A percentile compares a stretch with the other conserved stretches of the same genome.
These are phyloP conservation scores for Phlebiopsis flavidoalba DNA, from an alignment of 768 basidiomycete genomes.

Conservation along the genomic window DNA sequence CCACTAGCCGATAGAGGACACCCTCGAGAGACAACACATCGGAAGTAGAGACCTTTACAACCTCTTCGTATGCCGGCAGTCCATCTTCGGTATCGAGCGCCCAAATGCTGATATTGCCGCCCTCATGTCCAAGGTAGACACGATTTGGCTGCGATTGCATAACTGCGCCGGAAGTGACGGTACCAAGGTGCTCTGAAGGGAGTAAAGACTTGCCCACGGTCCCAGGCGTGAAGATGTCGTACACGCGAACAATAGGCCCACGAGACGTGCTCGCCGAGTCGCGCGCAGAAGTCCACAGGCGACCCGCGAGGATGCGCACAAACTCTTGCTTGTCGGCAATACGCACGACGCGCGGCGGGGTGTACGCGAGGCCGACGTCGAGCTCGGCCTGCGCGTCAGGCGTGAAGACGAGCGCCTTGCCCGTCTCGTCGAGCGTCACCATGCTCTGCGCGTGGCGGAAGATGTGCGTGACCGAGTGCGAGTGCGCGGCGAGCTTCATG, in stretches of 20 bases:
- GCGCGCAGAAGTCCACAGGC: constrained; percentile 79
- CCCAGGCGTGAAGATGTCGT: constrained; percentile 65
- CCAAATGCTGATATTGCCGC: constrained; percentile 89
- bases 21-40: constrained; percentile 84
- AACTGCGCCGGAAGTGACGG: constrained; percentile 77
- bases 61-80: constrained; percentile 62
- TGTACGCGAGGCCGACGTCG: constrained; percentile 37
- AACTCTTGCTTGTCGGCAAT: constrained; percentile 83
- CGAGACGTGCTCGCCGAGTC: constrained; percentile 38
- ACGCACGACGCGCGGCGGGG: constrained; percentile 54
- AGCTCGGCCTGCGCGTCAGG: constrained; percentile 38
- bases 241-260: constrained; percentile 74
- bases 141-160: constrained; percentile 60
- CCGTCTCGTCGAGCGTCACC: constrained; percentile 80
- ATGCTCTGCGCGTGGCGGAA: constrained; percentile 68
- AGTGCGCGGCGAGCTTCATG: constrained; percentile 57
- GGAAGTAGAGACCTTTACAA: constrained; percentile 74
- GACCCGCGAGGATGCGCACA: constrained; percentile 63
- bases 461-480: constrained; percentile 63
- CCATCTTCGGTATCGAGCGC: constrained; percentile 45
- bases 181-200: constrained; percentile 70
- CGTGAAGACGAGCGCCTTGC: constrained; percentile 75
- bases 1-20: constrained; percentile 81
- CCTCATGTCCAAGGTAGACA: constrained; percentile 90
- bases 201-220: constrained; percentile 47